Evolutionary conservation across 306 rosid species (phyloP), one percentile per base, ranked within the genome.

Genomic region (Cajanus cajan): DNA sequence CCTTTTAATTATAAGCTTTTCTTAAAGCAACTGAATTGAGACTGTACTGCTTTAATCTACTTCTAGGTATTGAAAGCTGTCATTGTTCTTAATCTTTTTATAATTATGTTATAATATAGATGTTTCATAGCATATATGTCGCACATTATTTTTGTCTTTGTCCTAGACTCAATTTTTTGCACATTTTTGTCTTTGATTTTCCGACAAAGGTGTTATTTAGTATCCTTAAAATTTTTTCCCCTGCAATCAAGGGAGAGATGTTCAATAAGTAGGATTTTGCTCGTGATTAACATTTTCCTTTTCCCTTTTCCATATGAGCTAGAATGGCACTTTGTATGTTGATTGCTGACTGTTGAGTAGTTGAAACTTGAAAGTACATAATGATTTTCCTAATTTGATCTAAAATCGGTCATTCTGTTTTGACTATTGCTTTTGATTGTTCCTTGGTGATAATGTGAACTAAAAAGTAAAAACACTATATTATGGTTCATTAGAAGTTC

Each of bases 301-400:
- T 48, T 4, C 44, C n/a, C 7, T 36, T 51, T 37, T 40, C 14
- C 44, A 8, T 43, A 31, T 12, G 8, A 36, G 41, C 18, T 45
- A 58, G 36, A 69, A 58, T 45, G 61, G n/a, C 39, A 7, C 61
- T 54, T 72, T 3, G 8, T 8, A 58, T 58, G 65, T 59, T 59
- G 40, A 12, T 4, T 34, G 15, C 28, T 59, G 40, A 25, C 1
- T 51, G 14, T 43, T 50, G 8, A 12, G 16, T n/a, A 7, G 37
- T 81, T 37, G 34, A 74, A 57, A 7, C 25, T 81, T 37, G 34
- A 74, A 57, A 57, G 67, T 10, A 37, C 57, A 44, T 9, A 19
- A 21, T 57, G 16, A 14, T 58, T 76, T 22, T 67, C 71, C 80
- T 21, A 40, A 51, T 28, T 16, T 37, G 71, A 50, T 77, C 22